Conservation (phyloP, 176 grass and related monocot species). For the Echinochloa phyllopogon region DNA sequence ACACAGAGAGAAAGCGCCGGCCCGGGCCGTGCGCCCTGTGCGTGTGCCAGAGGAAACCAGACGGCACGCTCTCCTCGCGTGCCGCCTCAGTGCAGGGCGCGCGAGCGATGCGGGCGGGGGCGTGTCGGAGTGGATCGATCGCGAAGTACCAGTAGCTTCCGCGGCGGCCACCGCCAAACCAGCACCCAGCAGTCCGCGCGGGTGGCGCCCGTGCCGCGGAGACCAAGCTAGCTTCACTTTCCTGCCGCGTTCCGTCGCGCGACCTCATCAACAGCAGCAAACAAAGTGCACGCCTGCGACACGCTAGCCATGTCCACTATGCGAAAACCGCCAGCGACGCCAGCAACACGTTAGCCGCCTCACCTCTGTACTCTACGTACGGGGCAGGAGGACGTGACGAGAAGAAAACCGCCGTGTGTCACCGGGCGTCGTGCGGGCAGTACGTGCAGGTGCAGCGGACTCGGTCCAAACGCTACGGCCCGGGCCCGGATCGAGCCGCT, state of each 20-base stretch:
- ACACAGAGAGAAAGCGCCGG: no score
- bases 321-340: not conserved
- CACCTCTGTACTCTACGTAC: not conserved
- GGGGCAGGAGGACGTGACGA: not conserved
- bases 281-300: not conserved
- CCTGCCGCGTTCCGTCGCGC: not conserved
- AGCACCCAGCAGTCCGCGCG: not conserved
- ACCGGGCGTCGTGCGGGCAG: not conserved
- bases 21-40: no score
- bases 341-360: not conserved
- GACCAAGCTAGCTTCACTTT: not conserved
- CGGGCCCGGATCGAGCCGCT: not conserved
- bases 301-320: not conserved
- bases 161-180: not conserved
- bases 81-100: no score
- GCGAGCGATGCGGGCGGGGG: no score
- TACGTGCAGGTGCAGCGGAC: not conserved
- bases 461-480: not conserved
- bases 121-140: not conserved
- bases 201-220: not conserved
- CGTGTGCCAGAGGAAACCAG: no score
- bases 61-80: no score
- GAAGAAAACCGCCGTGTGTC: not conserved
- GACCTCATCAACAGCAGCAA: not conserved
- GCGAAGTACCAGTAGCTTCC: no score